phyloP scores from a whole-genome alignment of 2,329 filamentous ascomycete genomes.

The Shiraia bambusicola region DNA sequence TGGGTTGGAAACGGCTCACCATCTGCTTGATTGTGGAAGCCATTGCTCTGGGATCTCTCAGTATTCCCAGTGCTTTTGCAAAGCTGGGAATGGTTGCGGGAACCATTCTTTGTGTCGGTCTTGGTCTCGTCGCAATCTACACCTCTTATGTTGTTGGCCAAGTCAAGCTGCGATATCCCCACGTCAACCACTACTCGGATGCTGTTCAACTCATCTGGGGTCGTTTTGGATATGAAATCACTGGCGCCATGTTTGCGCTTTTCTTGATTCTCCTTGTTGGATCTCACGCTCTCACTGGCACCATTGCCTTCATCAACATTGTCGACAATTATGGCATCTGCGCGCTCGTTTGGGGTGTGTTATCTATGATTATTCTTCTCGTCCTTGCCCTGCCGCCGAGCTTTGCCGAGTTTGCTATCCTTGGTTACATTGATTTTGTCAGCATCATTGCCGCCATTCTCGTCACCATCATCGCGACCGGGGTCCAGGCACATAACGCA shows the following conservation, averaged over 20 bases:
- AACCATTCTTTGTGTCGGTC: slow-evolving; percentile 47
- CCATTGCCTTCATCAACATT: slow-evolving; percentile 66
- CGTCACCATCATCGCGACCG: slow-evolving; percentile 69
- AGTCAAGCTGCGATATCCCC: slow-evolving; percentile 60
- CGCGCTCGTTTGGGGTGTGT: slow-evolving; percentile 64
- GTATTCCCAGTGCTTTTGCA: slow-evolving; percentile 50
- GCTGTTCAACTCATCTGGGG: slow-evolving; percentile 67
- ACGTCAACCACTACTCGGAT: slow-evolving; percentile 68
- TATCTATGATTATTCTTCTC: slow-evolving; percentile 62
- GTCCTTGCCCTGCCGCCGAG: slow-evolving; percentile 64
- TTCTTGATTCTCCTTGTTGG: slow-evolving; percentile 62
- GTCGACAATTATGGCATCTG: slow-evolving; percentile 61
- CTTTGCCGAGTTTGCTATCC: slow-evolving; percentile 63
- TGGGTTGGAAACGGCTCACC: slow-evolving; percentile 55
- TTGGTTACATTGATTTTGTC: slow-evolving; percentile 58
- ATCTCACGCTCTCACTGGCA: slow-evolving; percentile 70
- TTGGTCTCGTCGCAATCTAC: slow-evolving; percentile 62
- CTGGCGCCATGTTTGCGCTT: slow-evolving; percentile 58
- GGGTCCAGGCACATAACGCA: slow-evolving; percentile 41
- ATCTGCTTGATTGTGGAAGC: slow-evolving; percentile 55
- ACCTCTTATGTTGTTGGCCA: slow-evolving; percentile 64
- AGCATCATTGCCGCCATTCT: slow-evolving; percentile 67
- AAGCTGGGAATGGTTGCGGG: slow-evolving; percentile 51
- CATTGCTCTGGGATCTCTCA: slow-evolving; percentile 52
- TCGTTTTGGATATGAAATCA: slow-evolving; percentile 49